phyloP scores from a whole-genome alignment of 1,284 basidiomycete genomes.

The Malassezia psittaci region DNA sequence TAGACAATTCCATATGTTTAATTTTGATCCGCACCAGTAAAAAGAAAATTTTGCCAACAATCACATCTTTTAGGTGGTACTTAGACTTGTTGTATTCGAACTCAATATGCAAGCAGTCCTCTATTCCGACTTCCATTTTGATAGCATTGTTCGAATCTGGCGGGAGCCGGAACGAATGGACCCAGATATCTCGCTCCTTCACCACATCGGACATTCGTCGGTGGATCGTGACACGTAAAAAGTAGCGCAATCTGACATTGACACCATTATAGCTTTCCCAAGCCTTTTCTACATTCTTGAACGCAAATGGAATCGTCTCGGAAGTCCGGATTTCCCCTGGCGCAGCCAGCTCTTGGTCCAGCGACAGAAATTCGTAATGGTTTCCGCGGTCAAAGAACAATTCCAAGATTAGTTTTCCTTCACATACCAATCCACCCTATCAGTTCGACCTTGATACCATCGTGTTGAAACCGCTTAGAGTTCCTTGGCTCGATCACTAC shows the following conservation, averaged over 20 bases:
- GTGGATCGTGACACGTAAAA: slow-evolving; percentile 80
- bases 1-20: slow-evolving; percentile 98
- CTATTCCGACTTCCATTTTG: slow-evolving; percentile 99
- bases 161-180: slow-evolving; percentile 95
- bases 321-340: slow-evolving; percentile 89
- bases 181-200: slow-evolving; percentile 91
- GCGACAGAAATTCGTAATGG: slow-evolving; percentile 91
- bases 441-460: slow-evolving; percentile 96
- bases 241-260: slow-evolving; percentile 89
- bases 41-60: slow-evolving; percentile 99
- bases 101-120: slow-evolving; percentile 96
- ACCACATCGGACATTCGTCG: slow-evolving; percentile 80
- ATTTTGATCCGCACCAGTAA: slow-evolving; percentile 97
- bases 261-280: slow-evolving; percentile 96
- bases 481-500: slow-evolving; percentile 79
- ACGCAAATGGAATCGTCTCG: slow-evolving; percentile 87
- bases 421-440: slow-evolving; percentile 78
- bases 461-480: slow-evolving; percentile 87
- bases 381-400: slow-evolving; percentile 93
- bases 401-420: slow-evolving; percentile 53
- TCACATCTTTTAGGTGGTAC: slow-evolving; percentile 97
- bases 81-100: slow-evolving; percentile 99
- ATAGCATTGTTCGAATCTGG: slow-evolving; percentile 94
- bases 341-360: slow-evolving; percentile 85
- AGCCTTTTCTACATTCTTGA: slow-evolving; percentile 99